Conservation (phyloP, 177 flowering plant genomes). For the Vitis hybrid region DNA sequence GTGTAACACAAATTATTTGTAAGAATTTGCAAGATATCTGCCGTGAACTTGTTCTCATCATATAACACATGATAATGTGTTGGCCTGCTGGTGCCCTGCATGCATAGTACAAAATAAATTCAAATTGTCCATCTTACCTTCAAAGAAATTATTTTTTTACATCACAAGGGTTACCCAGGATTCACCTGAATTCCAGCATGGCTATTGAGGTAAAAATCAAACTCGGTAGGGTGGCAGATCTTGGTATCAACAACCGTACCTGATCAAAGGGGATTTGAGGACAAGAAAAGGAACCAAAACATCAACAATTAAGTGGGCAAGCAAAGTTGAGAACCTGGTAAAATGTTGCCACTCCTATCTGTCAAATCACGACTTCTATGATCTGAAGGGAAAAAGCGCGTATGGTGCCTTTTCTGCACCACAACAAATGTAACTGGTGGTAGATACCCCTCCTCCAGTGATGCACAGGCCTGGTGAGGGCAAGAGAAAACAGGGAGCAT, state of each 20-base stretch:
- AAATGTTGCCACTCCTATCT: constrained; percentile 80
- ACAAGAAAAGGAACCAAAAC: background rate
- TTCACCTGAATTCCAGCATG: constrained; percentile 92
- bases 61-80: constrained; percentile 78
- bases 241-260: constrained; percentile 86
- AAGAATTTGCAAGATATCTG: constrained; percentile 57
- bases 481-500: background rate
- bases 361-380: constrained; percentile 26
- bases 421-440: constrained; percentile 87
- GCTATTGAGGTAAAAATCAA: constrained; percentile 88
- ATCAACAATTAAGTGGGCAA: background rate
- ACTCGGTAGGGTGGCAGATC: constrained; percentile 84
- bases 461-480: constrained; percentile 67
- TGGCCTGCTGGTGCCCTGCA: constrained; percentile 74
- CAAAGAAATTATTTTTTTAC: too few species aligned
- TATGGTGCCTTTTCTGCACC: constrained; percentile 89
- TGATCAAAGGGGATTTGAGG: constrained; percentile 16
- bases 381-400: constrained; percentile 65
- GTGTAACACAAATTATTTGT: constrained; percentile 84
- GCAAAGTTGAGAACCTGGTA: constrained; percentile 47
- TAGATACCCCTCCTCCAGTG: constrained; percentile 57
- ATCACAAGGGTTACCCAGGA: background rate
- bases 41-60: constrained; percentile 72
- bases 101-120: background rate
- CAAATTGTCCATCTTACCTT: background rate